Conservation (phyloP, 2,329 filamentous ascomycete species). For the Cadophora sp. region DNA sequence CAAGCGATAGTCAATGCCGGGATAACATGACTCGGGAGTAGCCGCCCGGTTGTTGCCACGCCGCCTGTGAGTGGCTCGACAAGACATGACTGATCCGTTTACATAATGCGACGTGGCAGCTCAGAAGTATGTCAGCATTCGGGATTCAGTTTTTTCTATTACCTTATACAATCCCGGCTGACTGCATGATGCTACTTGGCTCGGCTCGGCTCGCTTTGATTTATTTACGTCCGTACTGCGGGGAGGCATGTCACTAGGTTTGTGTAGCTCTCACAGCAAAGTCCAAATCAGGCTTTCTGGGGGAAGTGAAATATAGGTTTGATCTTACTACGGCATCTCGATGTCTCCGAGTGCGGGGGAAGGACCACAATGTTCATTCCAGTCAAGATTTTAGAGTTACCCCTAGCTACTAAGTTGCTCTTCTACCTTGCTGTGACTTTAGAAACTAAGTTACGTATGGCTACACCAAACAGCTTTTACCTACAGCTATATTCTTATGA, state of each 20-base stretch:
- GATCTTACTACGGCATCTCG: background rate
- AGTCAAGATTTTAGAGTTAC: background rate
- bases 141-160: background rate
- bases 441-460: background rate
- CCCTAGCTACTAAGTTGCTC: background rate
- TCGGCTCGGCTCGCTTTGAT: constrained; percentile 5
- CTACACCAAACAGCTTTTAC: background rate
- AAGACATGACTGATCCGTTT: background rate
- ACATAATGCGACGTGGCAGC: background rate
- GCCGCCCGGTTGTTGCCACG: background rate
- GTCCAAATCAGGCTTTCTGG: too few relatives aligned
- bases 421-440: background rate
- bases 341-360: background rate
- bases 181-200: background rate
- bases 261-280: background rate
- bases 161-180: background rate
- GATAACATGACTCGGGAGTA: background rate
- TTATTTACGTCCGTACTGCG: background rate
- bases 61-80: background rate
- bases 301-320: background rate
- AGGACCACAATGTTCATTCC: background rate
- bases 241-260: background rate
- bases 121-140: background rate
- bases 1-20: background rate
- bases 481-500: background rate